A percentile compares a stretch with the other conserved stretches of the same genome.
Conservation (phyloP, 257 asterid genomes). For the Penstemon eatonii region DNA sequence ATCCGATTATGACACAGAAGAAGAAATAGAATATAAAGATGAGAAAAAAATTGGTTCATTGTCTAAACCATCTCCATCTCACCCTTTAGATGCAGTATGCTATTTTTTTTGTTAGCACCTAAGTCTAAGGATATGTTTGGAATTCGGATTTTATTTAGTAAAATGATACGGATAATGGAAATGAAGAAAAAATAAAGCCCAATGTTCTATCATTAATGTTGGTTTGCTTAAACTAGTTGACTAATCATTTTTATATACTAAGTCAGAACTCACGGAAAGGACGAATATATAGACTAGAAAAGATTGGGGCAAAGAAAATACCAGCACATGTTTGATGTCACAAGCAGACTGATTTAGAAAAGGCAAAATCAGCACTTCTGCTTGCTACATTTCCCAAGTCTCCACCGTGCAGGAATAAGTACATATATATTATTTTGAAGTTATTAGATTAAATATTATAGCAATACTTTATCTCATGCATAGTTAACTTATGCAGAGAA, state of each 20-base stretch:
- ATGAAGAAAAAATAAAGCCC: no score
- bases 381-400: conserved; percentile 89
- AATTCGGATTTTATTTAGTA: no score
- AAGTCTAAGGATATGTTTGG: background rate
- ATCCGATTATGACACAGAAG: conserved; percentile 56
- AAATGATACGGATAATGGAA: no score
- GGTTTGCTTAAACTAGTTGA: conserved; percentile 32
- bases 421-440: conserved; percentile 30
- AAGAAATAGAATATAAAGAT: conserved; percentile 50
- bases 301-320: conserved; percentile 81
- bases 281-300: conserved; percentile 72
- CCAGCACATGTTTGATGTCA: conserved; percentile 85
- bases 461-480: conserved; percentile 24
- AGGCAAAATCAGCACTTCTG: conserved; percentile 83
- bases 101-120: conserved; percentile 21
- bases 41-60: conserved; percentile 42
- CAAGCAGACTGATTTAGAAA: conserved; percentile 86
- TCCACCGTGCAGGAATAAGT: conserved; percentile 89
- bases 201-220: background rate
- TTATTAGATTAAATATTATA: background rate
- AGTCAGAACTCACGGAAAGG: conserved; percentile 81
- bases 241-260: conserved; percentile 27
- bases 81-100: conserved; percentile 78
- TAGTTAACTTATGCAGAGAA: conserved; percentile 55
- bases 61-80: conserved; percentile 45